A percentile compares a stretch with the other conserved stretches of the same genome.
Evolutionary conservation across 208 protist genomes (phyloP).

Genomic region (Wallacemonas rigidus): DNA sequence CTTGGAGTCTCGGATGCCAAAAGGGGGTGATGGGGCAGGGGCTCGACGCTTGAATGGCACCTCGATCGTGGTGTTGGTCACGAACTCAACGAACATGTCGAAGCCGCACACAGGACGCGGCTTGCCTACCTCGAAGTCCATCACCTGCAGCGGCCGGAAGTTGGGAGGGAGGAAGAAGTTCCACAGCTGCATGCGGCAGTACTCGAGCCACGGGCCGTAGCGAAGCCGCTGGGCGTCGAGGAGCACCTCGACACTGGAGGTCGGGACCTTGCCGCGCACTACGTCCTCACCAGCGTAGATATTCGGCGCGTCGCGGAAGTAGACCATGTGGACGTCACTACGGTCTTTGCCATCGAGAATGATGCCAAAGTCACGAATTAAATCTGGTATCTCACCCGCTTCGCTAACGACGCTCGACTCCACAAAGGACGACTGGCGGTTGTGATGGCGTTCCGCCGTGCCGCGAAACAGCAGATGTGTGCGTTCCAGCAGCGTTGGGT

Average conservation of each 20-base stretch:
- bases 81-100: conserved; percentile 78
- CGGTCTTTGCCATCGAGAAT: conserved; percentile 71
- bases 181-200: conserved; percentile 78
- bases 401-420: conserved; percentile 18
- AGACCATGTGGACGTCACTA: conserved; percentile 67
- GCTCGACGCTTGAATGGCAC: conserved; percentile 83
- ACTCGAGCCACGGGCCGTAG: conserved; percentile 86
- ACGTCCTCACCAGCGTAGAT: conserved; percentile 80
- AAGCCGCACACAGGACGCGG: conserved; percentile 76
- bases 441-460: conserved; percentile 24
- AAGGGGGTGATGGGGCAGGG: conserved; percentile 74
- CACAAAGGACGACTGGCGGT: conserved; percentile 29
- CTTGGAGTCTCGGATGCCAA: conserved; percentile 80
- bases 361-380: conserved; percentile 80
- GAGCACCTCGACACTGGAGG: conserved; percentile 74
- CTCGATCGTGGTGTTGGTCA: conserved; percentile 61
- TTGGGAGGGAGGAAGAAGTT: conserved; percentile 80
- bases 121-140: conserved; percentile 65
- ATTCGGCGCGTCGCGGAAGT: conserved; percentile 81
- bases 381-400: conserved; percentile 32
- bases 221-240: conserved; percentile 66
- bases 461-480: conserved; percentile 58
- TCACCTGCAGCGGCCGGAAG: conserved; percentile 63
- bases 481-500: conserved; percentile 52
- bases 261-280: conserved; percentile 56